phyloP scores from a whole-genome alignment of 768 basidiomycete species.

The Chalciporus sphaerocephalus region DNA sequence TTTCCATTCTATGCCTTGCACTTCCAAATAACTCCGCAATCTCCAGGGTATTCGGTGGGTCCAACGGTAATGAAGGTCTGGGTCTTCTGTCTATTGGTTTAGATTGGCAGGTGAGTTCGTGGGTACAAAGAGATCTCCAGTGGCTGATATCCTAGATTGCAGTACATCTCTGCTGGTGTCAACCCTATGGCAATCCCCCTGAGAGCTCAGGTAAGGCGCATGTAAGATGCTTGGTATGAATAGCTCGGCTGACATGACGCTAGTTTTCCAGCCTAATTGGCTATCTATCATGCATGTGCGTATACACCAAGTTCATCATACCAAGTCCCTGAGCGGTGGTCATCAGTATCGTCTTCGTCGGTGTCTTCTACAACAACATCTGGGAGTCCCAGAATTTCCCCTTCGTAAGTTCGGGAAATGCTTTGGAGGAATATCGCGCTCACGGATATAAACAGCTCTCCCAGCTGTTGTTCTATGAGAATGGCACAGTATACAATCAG shows the following conservation, averaged over 20 bases:
- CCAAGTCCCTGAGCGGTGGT: too few relatives aligned
- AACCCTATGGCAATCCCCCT: constrained; percentile 56
- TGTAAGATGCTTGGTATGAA: not conserved
- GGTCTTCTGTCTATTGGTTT: constrained; percentile 58
- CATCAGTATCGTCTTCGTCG: constrained; percentile 34
- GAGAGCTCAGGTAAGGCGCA: constrained; percentile 44
- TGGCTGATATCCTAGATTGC: too few relatives aligned
- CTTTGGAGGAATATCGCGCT: too few relatives aligned
- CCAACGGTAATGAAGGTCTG: constrained; percentile 63
- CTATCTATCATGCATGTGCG: constrained; percentile 55
- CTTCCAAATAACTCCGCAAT: constrained; percentile 31
- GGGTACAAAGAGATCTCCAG: too few relatives aligned
- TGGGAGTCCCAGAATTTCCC: constrained; percentile 61
- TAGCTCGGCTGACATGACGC: not conserved
- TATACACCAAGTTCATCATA: too few relatives aligned
- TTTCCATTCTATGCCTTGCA: constrained; percentile 59
- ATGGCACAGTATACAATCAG: constrained; percentile 53
- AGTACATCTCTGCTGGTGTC: constrained; percentile 28
- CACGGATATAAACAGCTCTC: constrained; percentile 38
- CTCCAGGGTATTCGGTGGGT: constrained; percentile 58
- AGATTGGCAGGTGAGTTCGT: constrained; percentile 46
- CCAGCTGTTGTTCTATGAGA: constrained; percentile 47
- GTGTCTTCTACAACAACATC: constrained; percentile 44
- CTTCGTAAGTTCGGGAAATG: constrained; percentile 47
- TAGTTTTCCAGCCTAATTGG: constrained; percentile 47